phyloP scores from a whole-genome alignment of 176 grass and related monocot genomes.

The Oryza longistaminata region DNA sequence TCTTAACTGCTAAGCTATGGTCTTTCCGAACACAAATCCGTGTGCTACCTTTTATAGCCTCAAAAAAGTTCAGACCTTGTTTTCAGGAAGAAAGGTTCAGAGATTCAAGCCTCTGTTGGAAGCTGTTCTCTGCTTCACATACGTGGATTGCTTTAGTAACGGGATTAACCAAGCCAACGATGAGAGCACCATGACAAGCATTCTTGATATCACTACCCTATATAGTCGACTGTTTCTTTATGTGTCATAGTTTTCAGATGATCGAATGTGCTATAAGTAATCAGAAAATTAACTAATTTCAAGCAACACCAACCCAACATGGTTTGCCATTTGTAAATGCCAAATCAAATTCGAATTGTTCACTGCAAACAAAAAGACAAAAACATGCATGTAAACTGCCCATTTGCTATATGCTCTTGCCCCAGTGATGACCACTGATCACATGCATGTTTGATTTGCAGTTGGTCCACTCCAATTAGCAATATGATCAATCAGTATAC shows the following conservation, averaged over 20 bases:
- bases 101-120: background rate
- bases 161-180: background rate
- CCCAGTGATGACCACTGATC: background rate
- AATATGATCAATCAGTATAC: background rate
- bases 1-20: conserved; percentile 8
- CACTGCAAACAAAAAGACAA: background rate
- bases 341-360: background rate
- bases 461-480: background rate
- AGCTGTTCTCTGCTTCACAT: background rate
- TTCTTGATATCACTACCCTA: background rate
- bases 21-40: background rate
- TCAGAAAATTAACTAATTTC: background rate
- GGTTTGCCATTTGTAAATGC: background rate
- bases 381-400: background rate
- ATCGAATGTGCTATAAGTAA: background rate
- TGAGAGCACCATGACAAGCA: background rate
- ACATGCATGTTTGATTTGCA: background rate
- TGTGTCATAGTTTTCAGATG: background rate
- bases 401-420: background rate
- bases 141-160: background rate
- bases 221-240: background rate
- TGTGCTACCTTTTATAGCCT: background rate
- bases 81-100: background rate
- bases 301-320: no score
- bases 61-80: background rate